These are phyloP conservation scores for Camelina neglecta DNA, from an alignment of 345 rosid species.

Conservation along the genomic window DNA sequence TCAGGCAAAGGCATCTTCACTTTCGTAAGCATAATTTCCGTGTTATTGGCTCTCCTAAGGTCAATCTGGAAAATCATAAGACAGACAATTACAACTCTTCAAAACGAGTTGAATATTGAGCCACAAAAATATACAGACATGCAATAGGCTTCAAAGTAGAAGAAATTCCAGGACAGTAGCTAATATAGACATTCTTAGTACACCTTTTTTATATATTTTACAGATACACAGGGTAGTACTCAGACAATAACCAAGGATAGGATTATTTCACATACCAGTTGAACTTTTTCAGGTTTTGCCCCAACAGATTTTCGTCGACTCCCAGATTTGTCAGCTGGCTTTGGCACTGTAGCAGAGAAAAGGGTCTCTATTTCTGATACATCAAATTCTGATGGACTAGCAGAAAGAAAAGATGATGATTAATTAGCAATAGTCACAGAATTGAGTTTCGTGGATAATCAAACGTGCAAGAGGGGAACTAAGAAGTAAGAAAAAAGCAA, in stretches of 20 bases:
- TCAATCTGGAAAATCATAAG: constrained; percentile 68
- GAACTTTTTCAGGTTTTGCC: constrained; percentile 82
- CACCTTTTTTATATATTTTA: constrained; percentile 1
- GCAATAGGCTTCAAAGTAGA: constrained; percentile 19
- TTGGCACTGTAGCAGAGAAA: constrained; percentile 83
- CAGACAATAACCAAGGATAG: neutral
- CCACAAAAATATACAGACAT: constrained; percentile 16
- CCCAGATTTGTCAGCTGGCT: constrained; percentile 71
- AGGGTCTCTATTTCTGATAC: constrained; percentile 92
- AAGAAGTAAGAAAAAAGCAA: constrained; percentile 25
- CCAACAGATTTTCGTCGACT: constrained; percentile 75
- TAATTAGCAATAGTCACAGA: constrained; percentile 13
- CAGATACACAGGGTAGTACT: constrained; percentile 2
- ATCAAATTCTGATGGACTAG: constrained; percentile 88
- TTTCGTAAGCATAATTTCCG: constrained; percentile 99
- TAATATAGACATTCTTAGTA: neutral
- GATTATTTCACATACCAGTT: constrained; percentile 61
- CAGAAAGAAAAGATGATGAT: constrained; percentile 13
- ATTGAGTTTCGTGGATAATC: constrained; percentile 17
- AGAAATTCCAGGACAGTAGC: constrained; percentile 15
- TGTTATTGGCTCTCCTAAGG: constrained; percentile 96
- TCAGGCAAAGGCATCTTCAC: constrained; percentile 98
- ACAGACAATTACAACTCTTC: neutral
- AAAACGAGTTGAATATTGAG: constrained; percentile 16
- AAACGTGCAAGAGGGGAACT: constrained; percentile 18